Percentiles rank a stretch among this genome's conserved stretches.
Conservation (phyloP, 805 yeast genomes). For the Saccharomycopsis fermentans region DNA sequence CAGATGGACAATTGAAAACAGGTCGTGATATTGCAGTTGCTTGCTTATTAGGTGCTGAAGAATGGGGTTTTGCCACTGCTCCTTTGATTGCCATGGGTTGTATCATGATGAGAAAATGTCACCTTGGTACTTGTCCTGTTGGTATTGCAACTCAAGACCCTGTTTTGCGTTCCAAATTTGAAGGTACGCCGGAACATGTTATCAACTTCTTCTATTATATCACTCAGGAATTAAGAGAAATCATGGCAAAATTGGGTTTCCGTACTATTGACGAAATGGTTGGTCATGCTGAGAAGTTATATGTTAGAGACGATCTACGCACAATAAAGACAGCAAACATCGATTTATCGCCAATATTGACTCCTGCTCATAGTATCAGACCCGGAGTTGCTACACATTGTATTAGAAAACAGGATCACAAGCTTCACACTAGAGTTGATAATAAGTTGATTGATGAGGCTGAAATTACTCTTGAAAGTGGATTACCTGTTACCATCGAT, state of each 20-base stretch:
- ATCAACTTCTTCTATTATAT: slow-evolving; percentile 94
- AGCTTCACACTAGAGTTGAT: slow-evolving; percentile 84
- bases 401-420: slow-evolving; percentile 88
- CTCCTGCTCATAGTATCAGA: slow-evolving; percentile 93
- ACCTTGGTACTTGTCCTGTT: slow-evolving; percentile 89
- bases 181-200: slow-evolving; percentile 97
- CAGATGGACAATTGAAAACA: slow-evolving; percentile 97
- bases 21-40: slow-evolving; percentile 97
- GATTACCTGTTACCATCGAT: slow-evolving; percentile 91
- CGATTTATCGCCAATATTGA: slow-evolving; percentile 85
- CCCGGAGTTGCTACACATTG: slow-evolving; percentile 95
- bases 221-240: slow-evolving; percentile 81
- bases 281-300: slow-evolving; percentile 88
- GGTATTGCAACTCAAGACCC: slow-evolving; percentile 99
- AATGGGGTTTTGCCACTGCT: slow-evolving; percentile 96
- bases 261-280: slow-evolving; percentile 96
- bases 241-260: slow-evolving; percentile 94
- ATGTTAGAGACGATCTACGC: slow-evolving; percentile 74
- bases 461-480: slow-evolving; percentile 88
- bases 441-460: slow-evolving; percentile 95
- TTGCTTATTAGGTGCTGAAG: slow-evolving; percentile 93
- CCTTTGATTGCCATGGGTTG: slow-evolving; percentile 97
- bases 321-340: slow-evolving; percentile 85
- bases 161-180: slow-evolving; percentile 78
- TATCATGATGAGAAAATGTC: slow-evolving; percentile 93